Conservation (phyloP, 352 stramenopile species). For the Phytophthora meadii region DNA sequence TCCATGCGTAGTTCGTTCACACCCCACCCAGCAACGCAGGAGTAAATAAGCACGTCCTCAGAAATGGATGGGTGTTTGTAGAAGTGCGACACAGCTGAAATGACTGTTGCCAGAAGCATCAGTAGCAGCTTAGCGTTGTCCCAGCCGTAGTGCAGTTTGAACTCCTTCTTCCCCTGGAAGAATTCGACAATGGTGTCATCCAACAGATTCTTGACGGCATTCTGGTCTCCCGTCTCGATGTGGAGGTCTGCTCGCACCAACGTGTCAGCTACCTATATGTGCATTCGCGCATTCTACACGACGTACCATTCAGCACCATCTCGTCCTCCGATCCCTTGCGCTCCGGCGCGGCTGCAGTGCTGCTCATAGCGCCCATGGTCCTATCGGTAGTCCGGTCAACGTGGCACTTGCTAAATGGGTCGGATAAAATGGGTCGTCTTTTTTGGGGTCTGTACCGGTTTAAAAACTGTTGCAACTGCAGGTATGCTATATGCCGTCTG, state of each 20-base stretch:
- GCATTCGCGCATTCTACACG: too few relatives aligned
- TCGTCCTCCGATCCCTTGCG: slow-evolving; percentile 65
- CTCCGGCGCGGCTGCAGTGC: slow-evolving; percentile 38
- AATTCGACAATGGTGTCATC: slow-evolving; percentile 84
- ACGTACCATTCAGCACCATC: slow-evolving; percentile 73
- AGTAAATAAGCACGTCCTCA: slow-evolving; percentile 74
- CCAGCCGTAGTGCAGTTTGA: slow-evolving; percentile 75
- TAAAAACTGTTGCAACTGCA: too few relatives aligned
- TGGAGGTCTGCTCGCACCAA: slow-evolving; percentile 40
- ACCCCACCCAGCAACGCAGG: slow-evolving; percentile 68
- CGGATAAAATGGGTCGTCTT: too few relatives aligned
- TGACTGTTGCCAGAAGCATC: slow-evolving; percentile 70
- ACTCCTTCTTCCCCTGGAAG: slow-evolving; percentile 66
- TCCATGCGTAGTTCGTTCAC: background rate
- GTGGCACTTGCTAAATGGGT: background rate
- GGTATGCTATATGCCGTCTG: slow-evolving; percentile 21
- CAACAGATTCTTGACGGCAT: slow-evolving; percentile 87
- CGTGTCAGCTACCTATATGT: slow-evolving; percentile 1
- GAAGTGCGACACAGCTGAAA: slow-evolving; percentile 77
- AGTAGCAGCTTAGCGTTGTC: slow-evolving; percentile 87
- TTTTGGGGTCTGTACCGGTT: background rate
- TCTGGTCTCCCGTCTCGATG: slow-evolving; percentile 87
- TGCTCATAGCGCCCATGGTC: slow-evolving; percentile 56
- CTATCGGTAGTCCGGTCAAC: slow-evolving; percentile 5
- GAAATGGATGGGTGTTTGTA: slow-evolving; percentile 66